These are phyloP conservation scores for Metarhizium humberi DNA, from an alignment of 2,329 filamentous ascomycete species.

Conservation along the genomic window DNA sequence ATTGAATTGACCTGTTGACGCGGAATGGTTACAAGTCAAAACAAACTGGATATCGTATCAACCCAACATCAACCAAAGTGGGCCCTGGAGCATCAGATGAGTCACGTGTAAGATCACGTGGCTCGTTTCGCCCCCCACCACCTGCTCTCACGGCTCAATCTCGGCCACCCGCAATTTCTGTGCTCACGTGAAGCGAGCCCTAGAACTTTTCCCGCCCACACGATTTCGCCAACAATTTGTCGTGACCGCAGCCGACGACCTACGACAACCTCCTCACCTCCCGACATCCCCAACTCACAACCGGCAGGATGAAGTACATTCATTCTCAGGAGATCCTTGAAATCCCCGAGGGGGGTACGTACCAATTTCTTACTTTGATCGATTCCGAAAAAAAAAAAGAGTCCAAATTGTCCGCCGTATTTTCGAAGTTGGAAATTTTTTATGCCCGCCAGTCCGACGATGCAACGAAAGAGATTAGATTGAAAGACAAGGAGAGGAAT, in stretches of 20 bases:
- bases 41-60: too few relatives aligned
- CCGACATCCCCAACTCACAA: constrained; percentile 34
- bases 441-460: not conserved
- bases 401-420: not conserved
- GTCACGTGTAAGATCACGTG: constrained; percentile 7
- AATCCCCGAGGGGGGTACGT: constrained; percentile 95
- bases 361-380: constrained; percentile 12
- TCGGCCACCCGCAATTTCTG: constrained; percentile 14
- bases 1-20: too few relatives aligned
- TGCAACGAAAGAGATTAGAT: not conserved
- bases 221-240: constrained; percentile 29
- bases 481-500: not conserved
- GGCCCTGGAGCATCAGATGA: not conserved
- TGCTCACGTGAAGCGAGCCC: constrained; percentile 32
- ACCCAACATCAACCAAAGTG: not conserved
- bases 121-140: not conserved
- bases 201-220: constrained; percentile 37
- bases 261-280: constrained; percentile 32
- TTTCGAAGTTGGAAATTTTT: constrained; percentile 1
- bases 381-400: not conserved
- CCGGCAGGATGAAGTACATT: constrained; percentile 98
- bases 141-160: constrained; percentile 13
- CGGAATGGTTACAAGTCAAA: too few relatives aligned
- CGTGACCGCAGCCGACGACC: constrained; percentile 26
- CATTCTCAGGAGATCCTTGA: constrained; percentile 93